Percentiles rank a stretch among this genome's conserved stretches.
Evolutionary conservation across 2,329 filamentous ascomycete species (phyloP).

Genomic region (Fusarium pseudocircinatum): DNA sequence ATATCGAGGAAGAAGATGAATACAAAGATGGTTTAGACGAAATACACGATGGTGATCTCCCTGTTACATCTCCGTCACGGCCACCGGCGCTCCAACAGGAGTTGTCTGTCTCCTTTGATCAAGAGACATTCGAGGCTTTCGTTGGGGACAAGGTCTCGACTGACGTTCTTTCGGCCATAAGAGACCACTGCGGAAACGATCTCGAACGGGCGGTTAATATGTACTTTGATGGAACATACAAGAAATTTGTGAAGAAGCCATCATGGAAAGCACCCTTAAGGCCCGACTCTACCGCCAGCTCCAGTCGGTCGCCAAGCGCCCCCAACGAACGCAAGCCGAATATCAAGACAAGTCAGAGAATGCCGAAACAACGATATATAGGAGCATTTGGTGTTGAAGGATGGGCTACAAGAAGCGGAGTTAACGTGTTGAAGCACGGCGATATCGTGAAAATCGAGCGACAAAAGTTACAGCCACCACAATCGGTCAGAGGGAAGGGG

Average conservation of each 20-base stretch:
- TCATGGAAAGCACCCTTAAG: conserved; percentile 10
- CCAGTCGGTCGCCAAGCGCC: conserved; percentile 15
- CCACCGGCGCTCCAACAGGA: conserved; percentile 32
- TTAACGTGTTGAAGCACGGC: conserved; percentile 78
- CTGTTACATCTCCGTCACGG: conserved; percentile 5
- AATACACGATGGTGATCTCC: conserved; percentile 18
- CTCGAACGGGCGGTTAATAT: conserved; percentile 73
- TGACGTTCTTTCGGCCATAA: conserved; percentile 60
- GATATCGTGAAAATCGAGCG: conserved; percentile 89
- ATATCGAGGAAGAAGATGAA: conserved; percentile 35
- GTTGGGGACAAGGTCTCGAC: conserved; percentile 65
- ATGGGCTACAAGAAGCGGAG: conserved; percentile 90
- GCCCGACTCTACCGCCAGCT: not conserved
- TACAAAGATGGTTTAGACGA: conserved; percentile 18
- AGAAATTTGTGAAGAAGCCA: conserved; percentile 54
- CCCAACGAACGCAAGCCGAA: conserved; percentile 14
- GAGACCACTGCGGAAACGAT: conserved; percentile 64
- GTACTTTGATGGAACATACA: conserved; percentile 77
- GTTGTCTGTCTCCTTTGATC: conserved; percentile 60
- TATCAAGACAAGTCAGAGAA: conserved; percentile 33
- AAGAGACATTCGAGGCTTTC: conserved; percentile 66
- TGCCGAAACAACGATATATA: conserved; percentile 72
- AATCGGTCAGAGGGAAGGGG: conserved; percentile 55
- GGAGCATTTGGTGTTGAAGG: conserved; percentile 91
- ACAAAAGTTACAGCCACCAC: conserved; percentile 74